Base-by-base conservation (phyloP, 2,329 filamentous ascomycete species). In the Thelonectria olida region DNA sequence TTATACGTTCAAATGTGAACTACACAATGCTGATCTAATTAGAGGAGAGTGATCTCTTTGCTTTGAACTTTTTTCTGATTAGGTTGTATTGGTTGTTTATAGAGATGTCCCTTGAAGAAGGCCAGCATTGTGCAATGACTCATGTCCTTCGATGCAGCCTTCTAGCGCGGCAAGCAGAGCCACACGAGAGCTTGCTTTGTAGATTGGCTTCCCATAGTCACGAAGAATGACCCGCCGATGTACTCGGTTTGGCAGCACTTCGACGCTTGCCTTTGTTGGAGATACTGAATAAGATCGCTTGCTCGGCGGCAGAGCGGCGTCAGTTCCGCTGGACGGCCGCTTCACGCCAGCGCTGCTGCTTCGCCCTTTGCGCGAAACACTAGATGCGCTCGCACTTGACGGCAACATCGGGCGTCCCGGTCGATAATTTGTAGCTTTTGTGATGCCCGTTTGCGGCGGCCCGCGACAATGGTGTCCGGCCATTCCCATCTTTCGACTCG, bases 101-200 rank as follows among this genome's bases (percentile, higher is more conserved):
- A 1, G 79, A 83, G 38, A 84, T 78, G 59, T 83, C 78, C 63
- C 78, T 62, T 82, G 75, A 38, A 82, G 72, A 41, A 82, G 63
- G 56, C 77, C 75, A 23, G 73, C 72, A 44, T 73, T 65, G 27
- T 72, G 66, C 20, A 77, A 67, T 15, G 74, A 79, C 64, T 79
- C 63, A 58, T 81, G 71, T 2, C 76, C 77, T 57, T 75, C 31
- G 61, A 82, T 77, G 51, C 75, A 79, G 51, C 68, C 66, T 56
- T 76, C 73, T 0, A 82, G 49, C 6, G 72, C 76, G 48, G 72
- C 57, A 64, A 82, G 73, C 28, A 82, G 67, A 38, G 73, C 71
- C 19, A 60, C 58, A 41, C 39, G 71, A 47, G 77, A 80, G 72
- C 74, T 79, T 47, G 75, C 77, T 66, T 76, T 73, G 60, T 80